Evolutionary conservation across 2,329 filamentous ascomycete genomes (phyloP).

Genomic region (Neurospora sp.): DNA sequence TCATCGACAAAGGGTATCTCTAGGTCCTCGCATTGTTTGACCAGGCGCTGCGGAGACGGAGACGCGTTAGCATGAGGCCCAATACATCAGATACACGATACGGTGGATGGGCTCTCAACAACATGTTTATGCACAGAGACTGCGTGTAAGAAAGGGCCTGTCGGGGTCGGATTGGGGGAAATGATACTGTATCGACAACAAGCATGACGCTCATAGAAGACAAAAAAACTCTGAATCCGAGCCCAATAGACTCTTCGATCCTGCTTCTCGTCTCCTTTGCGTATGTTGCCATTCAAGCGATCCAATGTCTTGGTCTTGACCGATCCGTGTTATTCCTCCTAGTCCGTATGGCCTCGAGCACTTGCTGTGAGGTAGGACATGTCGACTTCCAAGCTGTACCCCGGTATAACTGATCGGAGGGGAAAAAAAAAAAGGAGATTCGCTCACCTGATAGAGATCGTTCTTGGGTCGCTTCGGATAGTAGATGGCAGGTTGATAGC

Average conservation of each 20-base stretch:
- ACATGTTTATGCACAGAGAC: not conserved
- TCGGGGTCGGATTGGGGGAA: not conserved
- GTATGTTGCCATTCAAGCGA: not conserved
- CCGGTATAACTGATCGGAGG: not conserved
- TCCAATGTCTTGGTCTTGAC: not conserved
- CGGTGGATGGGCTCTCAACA: not conserved
- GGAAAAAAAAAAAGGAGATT: not conserved
- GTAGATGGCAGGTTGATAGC: conserved; percentile 80
- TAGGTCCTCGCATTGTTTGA: conserved; percentile 76
- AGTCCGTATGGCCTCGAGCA: not conserved
- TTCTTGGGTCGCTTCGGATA: conserved; percentile 90
- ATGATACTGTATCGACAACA: not conserved
- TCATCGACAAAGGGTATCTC: conserved; percentile 76
- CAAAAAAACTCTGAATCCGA: not conserved
- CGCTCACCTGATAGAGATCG: conserved; percentile 69
- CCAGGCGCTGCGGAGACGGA: conserved; percentile 52
- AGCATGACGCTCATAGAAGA: not conserved
- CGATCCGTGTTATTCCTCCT: not conserved
- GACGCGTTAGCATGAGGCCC: conserved; percentile 18
- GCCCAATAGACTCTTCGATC: not conserved
- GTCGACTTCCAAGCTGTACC: not conserved
- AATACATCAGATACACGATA: not conserved
- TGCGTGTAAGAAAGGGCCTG: conserved; percentile 1
- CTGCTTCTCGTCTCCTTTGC: not conserved
- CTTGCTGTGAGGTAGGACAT: not conserved